Conservation (phyloP, 805 yeast genomes). For the Candida cerambycidarum region DNA sequence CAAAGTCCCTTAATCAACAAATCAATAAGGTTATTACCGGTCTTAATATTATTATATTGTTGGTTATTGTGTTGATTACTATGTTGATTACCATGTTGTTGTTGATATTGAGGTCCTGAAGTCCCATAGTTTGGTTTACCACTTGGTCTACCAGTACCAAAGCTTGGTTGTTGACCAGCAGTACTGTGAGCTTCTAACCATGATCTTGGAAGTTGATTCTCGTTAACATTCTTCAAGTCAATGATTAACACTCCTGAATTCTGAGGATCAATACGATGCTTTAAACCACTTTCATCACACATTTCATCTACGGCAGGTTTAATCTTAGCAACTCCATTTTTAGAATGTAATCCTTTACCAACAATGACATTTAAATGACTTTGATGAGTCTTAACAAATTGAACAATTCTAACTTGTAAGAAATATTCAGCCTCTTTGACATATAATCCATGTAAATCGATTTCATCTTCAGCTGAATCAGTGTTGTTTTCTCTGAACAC, state of each 20-base stretch:
- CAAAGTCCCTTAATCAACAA: slow-evolving; percentile 33
- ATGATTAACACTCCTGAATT: slow-evolving; percentile 82
- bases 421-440: slow-evolving; percentile 86
- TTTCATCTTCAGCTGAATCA: slow-evolving; percentile 82
- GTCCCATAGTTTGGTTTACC: slow-evolving; percentile 14
- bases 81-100: slow-evolving; percentile 9
- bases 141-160: too few species aligned
- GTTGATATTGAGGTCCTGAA: slow-evolving; percentile 24
- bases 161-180: slow-evolving; percentile 3
- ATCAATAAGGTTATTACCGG: slow-evolving; percentile 29
- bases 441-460: slow-evolving; percentile 88
- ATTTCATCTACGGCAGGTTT: slow-evolving; percentile 85
- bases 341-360: slow-evolving; percentile 89
- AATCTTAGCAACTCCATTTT: slow-evolving; percentile 77
- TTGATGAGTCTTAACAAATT: slow-evolving; percentile 60
- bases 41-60: slow-evolving; percentile 21
- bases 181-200: slow-evolving; percentile 25
- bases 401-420: slow-evolving; percentile 69
- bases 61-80: slow-evolving; percentile 16
- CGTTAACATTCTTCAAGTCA: slow-evolving; percentile 43
- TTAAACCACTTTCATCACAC: slow-evolving; percentile 66
- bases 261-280: slow-evolving; percentile 59
- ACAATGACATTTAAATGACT: slow-evolving; percentile 75
- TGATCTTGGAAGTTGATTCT: slow-evolving; percentile 30
- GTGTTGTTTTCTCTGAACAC: slow-evolving; percentile 86